Base-by-base conservation (phyloP, 441 rosid genomes). In the Gossypium davidsonii region DNA sequence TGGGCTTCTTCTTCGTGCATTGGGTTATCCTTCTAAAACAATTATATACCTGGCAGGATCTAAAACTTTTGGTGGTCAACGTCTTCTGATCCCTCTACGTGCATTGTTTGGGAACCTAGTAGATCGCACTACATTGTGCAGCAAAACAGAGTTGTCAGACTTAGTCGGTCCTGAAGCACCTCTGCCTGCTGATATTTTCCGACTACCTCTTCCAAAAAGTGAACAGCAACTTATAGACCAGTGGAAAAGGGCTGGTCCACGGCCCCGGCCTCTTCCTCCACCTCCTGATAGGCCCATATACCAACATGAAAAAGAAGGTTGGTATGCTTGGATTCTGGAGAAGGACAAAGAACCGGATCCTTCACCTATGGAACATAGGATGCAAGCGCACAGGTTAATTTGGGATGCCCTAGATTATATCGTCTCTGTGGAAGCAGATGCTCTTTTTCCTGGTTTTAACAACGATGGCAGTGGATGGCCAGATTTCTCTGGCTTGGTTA, bases 181-280 rank as follows among this genome's bases (percentile, higher is more conserved):
- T 77, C 88, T 92, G 81, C 83, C 91, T 67, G 73, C 65, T 70
- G 83, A 86, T 81, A 74, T 75, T 64, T 87, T 72, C 56, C 79
- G 74, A 75, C 59, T 81, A 60, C 91, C 90, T 82, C 86, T 79
- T 62, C 74, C 81, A 55, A 88, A 91, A 85, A 91, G 87, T 72
- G 92, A 86, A 53, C 75, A 90, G 78, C 85, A 88, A 70, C 92
- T 90, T 73, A 85, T 87, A 79, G 91, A 90, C 69, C 94, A 90
- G 70, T 96, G 99, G 99, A 82, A 90, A 18, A 89, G 70, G 81
- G 97, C 96, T 59, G 99, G 99, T 66, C 98, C 98, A 56, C 87
- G 99, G 48, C 99, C 99, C 72, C 85, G 99, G 34, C 98, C 99
- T 69, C 97, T 96, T 80, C 98, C 98, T 81, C 99, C 99, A 48